These are phyloP conservation scores for Tremella fuciformis DNA, from an alignment of 768 basidiomycete genomes.

Conservation along the genomic window DNA sequence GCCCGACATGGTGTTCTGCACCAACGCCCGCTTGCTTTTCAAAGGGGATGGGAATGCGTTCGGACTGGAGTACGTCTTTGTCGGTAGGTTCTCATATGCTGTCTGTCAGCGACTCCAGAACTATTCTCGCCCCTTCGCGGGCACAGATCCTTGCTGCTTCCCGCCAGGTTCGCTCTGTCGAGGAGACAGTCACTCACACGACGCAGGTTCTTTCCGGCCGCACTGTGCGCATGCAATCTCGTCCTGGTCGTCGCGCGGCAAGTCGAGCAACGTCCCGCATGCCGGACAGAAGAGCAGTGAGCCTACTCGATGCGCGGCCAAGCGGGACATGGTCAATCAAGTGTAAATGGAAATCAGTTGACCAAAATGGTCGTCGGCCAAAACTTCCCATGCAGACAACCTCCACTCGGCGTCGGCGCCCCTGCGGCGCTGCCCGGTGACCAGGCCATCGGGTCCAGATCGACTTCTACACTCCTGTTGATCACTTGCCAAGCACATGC, in stretches of 20 bases:
- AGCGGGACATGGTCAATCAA: slow-evolving; percentile 11
- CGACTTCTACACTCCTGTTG: neutral
- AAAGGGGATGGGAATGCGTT: slow-evolving; percentile 91
- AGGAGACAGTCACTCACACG: slow-evolving; percentile 76
- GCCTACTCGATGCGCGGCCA: slow-evolving; percentile 58
- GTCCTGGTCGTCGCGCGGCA: slow-evolving; percentile 70
- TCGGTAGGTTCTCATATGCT: slow-evolving; percentile 91
- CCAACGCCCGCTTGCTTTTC: slow-evolving; percentile 80
- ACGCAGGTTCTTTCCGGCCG: slow-evolving; percentile 76
- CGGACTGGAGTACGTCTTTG: slow-evolving; percentile 84
- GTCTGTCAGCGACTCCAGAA: neutral
- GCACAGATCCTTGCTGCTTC: too few species aligned
- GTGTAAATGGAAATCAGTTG: too few species aligned
- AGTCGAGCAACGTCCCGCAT: slow-evolving; percentile 82
- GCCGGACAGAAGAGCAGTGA: slow-evolving; percentile 90
- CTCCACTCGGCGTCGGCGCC: too few species aligned
- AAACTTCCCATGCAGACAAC: too few species aligned
- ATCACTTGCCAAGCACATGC: slow-evolving; percentile 6
- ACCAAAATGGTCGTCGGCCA: too few species aligned
- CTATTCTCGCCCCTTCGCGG: neutral
- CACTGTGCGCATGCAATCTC: slow-evolving; percentile 86
- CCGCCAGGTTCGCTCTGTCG: too few species aligned
- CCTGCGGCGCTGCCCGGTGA: neutral
- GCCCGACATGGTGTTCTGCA: slow-evolving; percentile 62
- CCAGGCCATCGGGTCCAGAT: slow-evolving; percentile 1